Evolutionary conservation across 139 green algal species (phyloP), one percentile per base, ranked within the genome.

Genomic region (Chlamydomonas sphaeroides): DNA sequence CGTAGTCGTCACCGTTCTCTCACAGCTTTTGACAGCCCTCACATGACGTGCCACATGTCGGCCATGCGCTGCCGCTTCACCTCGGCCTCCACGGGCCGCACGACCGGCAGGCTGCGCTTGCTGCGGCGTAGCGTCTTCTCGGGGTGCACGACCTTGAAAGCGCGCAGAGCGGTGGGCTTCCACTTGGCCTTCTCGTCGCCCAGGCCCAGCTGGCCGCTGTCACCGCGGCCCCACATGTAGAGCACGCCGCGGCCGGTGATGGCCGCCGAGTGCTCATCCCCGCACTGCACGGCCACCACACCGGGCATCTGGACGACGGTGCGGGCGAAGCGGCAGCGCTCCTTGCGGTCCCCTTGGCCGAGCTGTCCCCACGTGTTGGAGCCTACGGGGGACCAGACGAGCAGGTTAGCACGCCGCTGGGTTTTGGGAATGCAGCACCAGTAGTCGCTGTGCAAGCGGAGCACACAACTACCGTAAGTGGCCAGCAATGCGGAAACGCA

Each of bases 341-440:
- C 33, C 35, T 71, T 56, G 17, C 79, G 63, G 83, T 95, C 89
- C 0, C 92, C 92, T 20, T 86, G 82, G 21, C 95, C 95, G 42
- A 97, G 91, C 88, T 98, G 93, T 18, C 95, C 95, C 76, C 92
- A 97, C 14, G 72, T 79, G 66, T 96, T 96, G 84, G 65, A 76
- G 20, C 95, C 95, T 85, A 89, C 85, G 49, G 18, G 36, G 2
- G 6, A 49, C 36, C 51, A n/a, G 17, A 62, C 28, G 15, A 8
- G n/a, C 45, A 23, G 25, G 8, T 80, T 32, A 68, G 56, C 56
- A 78, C n/a, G n/a, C n/a, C n/a, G n/a, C n/a, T n/a, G n/a, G n/a
- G n/a, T n/a, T n/a, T n/a, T n/a, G n/a, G n/a, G n/a, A n/a, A n/a
- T n/a, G n/a, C n/a, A n/a, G n/a, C n/a, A n/a, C n/a, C n/a, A n/a